Base-by-base conservation (phyloP, 2,329 filamentous ascomycete species). In the Talaromyces sp. region DNA sequence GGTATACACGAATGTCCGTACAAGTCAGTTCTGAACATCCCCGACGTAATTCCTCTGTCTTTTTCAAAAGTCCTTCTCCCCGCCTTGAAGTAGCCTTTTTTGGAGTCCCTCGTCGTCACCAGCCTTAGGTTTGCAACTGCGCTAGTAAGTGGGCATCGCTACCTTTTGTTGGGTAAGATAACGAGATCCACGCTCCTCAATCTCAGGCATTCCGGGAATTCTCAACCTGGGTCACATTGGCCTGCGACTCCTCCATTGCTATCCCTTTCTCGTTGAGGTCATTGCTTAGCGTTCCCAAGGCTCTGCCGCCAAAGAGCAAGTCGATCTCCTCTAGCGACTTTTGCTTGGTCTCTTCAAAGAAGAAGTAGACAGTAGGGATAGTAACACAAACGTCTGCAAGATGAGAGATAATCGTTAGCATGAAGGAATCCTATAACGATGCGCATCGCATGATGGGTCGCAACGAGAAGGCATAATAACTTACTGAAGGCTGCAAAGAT, bases 251-350 rank as follows among this genome's bases (percentile, higher is more conserved):
- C 43, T 52, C 45, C 35, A 54, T 22, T 54, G 19, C 60, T 27
- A 62, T 35, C 2, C 31, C 19, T 19, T 62, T 62, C 19, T 35
- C 31, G 17, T 45, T 63, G 45, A 68, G 62, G 57, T 82, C 75
- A 43, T 82, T 77, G 0, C 82, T 80, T 57, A 84, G 68, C 1
- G 77, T 79, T 11, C 82, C 82, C n/a, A 81, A 67, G 2, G 81
- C 82, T 11, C 81, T 74, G 50, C 84, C 84, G 0, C 83, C 84
- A 71, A 87, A 87, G 2, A 87, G 75, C 27, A 84, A 69, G 69
- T 86, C 84, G 65, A 88, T 87, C 68, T 87, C 85, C 69, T 88
- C 86, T 0, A 87, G 75, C 3, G 78, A 79, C 41, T 84, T 75
- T 10, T 83, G 79, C 69, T 83, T 85, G 0, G 84, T 85, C 74